phyloP scores from a whole-genome alignment of 768 basidiomycete genomes.

The Lyophyllum atratum region DNA sequence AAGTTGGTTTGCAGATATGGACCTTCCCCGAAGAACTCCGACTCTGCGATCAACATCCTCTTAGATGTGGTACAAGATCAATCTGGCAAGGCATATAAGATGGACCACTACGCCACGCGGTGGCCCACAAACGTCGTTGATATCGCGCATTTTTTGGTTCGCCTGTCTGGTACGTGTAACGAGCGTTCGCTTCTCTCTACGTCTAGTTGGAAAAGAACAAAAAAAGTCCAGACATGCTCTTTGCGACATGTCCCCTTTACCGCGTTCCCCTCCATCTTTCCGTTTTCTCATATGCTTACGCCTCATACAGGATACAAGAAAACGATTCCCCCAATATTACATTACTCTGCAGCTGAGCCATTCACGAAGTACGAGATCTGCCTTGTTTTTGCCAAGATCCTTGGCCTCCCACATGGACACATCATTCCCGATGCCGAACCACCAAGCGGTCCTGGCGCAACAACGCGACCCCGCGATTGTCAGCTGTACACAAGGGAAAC shows the following conservation, averaged over 20 bases:
- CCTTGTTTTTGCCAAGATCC: constrained; percentile 70
- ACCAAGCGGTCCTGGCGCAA: constrained; percentile 64
- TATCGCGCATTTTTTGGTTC: constrained; percentile 81
- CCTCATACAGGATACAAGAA: constrained; percentile 31
- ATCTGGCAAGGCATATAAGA: constrained; percentile 85
- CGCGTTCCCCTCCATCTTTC: too few species aligned
- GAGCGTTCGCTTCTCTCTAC: background rate
- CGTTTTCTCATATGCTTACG: background rate
- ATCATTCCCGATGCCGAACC: constrained; percentile 72
- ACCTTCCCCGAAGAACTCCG: constrained; percentile 78
- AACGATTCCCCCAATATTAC: constrained; percentile 70
- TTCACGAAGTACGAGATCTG: constrained; percentile 96
- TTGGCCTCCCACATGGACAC: constrained; percentile 71
- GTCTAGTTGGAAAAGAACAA: too few species aligned
- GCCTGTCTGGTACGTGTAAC: constrained; percentile 56
- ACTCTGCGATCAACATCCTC: constrained; percentile 88
- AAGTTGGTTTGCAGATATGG: constrained; percentile 66
- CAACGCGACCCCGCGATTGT: constrained; percentile 78
- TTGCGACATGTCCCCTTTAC: too few species aligned
- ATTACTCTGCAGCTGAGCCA: constrained; percentile 81
- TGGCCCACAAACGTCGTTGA: constrained; percentile 92
- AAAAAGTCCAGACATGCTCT: too few species aligned
- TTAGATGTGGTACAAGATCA: constrained; percentile 86
- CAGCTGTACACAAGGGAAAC: constrained; percentile 77
- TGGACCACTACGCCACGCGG: constrained; percentile 94